Percentiles rank a stretch among this genome's conserved stretches.
These are phyloP conservation scores for Pichia norvegensis DNA, from an alignment of 1,139 yeast species.

Conservation along the genomic window DNA sequence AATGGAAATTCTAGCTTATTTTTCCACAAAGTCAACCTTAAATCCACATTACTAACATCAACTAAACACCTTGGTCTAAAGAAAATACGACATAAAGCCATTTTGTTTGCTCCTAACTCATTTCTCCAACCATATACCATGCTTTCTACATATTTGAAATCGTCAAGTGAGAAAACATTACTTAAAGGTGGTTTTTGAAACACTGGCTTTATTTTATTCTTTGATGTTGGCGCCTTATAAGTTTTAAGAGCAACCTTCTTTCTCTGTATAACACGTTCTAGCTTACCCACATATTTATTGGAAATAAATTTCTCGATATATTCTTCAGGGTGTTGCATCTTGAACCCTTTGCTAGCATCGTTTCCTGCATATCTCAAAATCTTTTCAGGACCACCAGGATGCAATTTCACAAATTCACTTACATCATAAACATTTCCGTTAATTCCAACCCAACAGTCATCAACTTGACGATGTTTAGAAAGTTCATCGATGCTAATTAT, in stretches of 20 bases:
- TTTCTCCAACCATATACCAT: conserved; percentile 27
- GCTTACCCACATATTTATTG: conserved; percentile 1
- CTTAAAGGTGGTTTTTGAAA: conserved; percentile 10
- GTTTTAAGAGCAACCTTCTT: neutral
- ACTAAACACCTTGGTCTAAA: conserved; percentile 37
- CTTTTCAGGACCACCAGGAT: conserved; percentile 32
- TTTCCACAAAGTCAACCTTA: conserved; percentile 6
- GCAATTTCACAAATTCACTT: conserved; percentile 37
- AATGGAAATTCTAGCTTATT: neutral
- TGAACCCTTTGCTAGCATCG: conserved; percentile 83
- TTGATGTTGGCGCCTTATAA: too few relatives aligned
- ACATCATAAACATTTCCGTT: conserved; percentile 63
- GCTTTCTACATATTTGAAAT: conserved; percentile 29
- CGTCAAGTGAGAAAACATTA: conserved; percentile 26
- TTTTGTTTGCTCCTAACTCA: conserved; percentile 28
- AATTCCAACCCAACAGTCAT: conserved; percentile 55
- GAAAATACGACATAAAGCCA: conserved; percentile 27
- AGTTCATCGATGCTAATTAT: conserved; percentile 29
- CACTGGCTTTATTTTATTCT: too few relatives aligned
- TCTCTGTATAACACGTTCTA: conserved; percentile 4
- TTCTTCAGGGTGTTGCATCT: conserved; percentile 79
- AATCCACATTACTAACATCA: conserved; percentile 33
- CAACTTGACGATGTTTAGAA: conserved; percentile 46
- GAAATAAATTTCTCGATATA: conserved; percentile 45
- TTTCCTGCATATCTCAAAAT: conserved; percentile 69